A percentile compares a stretch with the other conserved stretches of the same genome.
Evolutionary conservation across 2,329 filamentous ascomycete species (phyloP).

Genomic region (Macroventuria anomochaeta): DNA sequence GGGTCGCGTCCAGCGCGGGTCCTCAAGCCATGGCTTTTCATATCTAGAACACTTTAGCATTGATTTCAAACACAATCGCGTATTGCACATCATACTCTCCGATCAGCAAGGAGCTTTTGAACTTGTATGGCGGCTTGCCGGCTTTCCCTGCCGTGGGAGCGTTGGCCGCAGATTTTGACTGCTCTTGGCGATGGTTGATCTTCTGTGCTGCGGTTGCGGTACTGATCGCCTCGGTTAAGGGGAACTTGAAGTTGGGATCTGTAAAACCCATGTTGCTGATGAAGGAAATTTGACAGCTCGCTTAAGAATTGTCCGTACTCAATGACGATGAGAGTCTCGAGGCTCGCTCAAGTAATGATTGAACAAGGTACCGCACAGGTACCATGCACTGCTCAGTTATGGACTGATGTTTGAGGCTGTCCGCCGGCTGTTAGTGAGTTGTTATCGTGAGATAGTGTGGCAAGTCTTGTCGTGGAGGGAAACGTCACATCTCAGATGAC

Average conservation of each 20-base stretch:
- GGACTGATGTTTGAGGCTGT: too few relatives aligned
- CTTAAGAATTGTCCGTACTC: background rate
- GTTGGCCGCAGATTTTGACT: background rate
- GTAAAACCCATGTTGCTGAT: background rate
- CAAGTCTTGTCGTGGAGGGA: too few relatives aligned
- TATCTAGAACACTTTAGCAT: background rate
- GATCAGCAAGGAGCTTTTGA: background rate
- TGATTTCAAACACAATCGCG: too few relatives aligned
- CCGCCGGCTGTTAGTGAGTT: too few relatives aligned
- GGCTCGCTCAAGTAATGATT: too few relatives aligned
- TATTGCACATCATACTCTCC: background rate
- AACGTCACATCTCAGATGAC: too few relatives aligned
- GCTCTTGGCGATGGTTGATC: background rate
- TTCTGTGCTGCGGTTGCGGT: background rate
- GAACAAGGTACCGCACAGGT: too few relatives aligned
- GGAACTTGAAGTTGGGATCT: background rate
- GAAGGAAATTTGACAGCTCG: background rate
- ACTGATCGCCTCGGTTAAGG: background rate
- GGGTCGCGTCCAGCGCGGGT: background rate
- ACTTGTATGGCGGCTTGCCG: background rate
- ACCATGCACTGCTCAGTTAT: too few relatives aligned
- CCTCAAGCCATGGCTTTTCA: constrained; percentile 1
- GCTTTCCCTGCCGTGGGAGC: background rate
- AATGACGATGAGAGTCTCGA: too few relatives aligned
- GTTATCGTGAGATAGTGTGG: too few relatives aligned